These are phyloP conservation scores for Iberis pinnata DNA, from an alignment of 345 rosid genomes.

Conservation along the genomic window DNA sequence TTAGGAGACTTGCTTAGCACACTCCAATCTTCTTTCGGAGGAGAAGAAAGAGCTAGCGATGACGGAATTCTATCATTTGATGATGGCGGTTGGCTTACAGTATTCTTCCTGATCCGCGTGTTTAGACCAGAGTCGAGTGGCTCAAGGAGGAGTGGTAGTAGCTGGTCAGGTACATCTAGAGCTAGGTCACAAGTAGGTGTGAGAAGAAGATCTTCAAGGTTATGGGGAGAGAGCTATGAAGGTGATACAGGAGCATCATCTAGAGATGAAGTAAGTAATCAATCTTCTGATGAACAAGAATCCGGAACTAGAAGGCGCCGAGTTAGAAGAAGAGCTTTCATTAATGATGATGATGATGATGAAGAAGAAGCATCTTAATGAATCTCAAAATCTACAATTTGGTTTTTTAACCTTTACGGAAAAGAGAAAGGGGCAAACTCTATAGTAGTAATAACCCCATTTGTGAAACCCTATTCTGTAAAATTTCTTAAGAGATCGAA, in stretches of 20 bases:
- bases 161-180: conserved; percentile 73
- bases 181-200: conserved; percentile 54
- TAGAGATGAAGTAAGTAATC: conserved; percentile 51
- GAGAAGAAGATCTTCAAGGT: conserved; percentile 61
- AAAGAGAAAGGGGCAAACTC: too few species aligned
- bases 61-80: conserved; percentile 46
- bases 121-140: conserved; percentile 60
- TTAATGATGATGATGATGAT: conserved; percentile 21
- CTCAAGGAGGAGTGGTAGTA: conserved; percentile 57
- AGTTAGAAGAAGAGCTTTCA: conserved; percentile 22
- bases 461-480: conserved; percentile 18
- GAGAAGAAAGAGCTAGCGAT: conserved; percentile 65
- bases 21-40: conserved; percentile 77
- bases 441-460: too few species aligned
- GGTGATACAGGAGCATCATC: conserved; percentile 62
- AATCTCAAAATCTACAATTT: conserved; percentile 3
- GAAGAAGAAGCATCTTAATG: conserved; percentile 15
- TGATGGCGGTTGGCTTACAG: conserved; percentile 79
- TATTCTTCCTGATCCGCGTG: conserved; percentile 75
- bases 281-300: conserved; percentile 32
- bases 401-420: too few species aligned
- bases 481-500: conserved; percentile 17
- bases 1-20: conserved; percentile 91
- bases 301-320: conserved; percentile 25
- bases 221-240: conserved; percentile 81